Percentiles rank a stretch among this genome's conserved stretches.
These are phyloP conservation scores for Casuarina glauca DNA, from an alignment of 306 rosid genomes.

Conservation along the genomic window DNA sequence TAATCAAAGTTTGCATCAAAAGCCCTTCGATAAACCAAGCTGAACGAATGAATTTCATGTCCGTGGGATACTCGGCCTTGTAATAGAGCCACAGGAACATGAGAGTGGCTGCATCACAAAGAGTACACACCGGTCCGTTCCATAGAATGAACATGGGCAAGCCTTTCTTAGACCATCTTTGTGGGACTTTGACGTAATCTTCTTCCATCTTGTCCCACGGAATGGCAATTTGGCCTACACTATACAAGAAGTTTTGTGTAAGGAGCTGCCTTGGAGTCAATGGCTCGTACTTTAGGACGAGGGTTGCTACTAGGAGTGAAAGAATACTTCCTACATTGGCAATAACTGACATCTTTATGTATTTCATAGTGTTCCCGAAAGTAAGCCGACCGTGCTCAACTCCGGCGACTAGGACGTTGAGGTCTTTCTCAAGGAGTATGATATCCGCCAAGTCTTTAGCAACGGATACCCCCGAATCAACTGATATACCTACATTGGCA, in stretches of 20 bases:
- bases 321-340: slow-evolving; percentile 73
- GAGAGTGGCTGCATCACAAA: slow-evolving; percentile 63
- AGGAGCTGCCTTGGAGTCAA: slow-evolving; percentile 69
- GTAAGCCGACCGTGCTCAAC: slow-evolving; percentile 80
- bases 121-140: slow-evolving; percentile 79
- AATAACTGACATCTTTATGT: slow-evolving; percentile 73
- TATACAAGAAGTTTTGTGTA: slow-evolving; percentile 71
- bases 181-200: slow-evolving; percentile 59
- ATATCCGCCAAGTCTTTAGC: slow-evolving; percentile 87
- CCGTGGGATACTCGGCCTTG: slow-evolving; percentile 6
- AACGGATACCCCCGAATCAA: slow-evolving; percentile 79
- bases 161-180: slow-evolving; percentile 57
- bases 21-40: slow-evolving; percentile 88
- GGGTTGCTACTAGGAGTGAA: slow-evolving; percentile 65
- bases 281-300: slow-evolving; percentile 60
- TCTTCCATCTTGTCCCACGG: slow-evolving; percentile 76
- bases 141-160: slow-evolving; percentile 68
- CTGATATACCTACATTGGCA: slow-evolving; percentile 78
- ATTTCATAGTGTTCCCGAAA: slow-evolving; percentile 86
- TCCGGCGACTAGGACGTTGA: slow-evolving; percentile 76
- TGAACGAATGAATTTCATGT: slow-evolving; percentile 54
- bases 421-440: slow-evolving; percentile 79
- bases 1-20: slow-evolving; percentile 73
- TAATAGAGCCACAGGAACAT: slow-evolving; percentile 61
- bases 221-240: slow-evolving; percentile 71